Evolutionary conservation across 768 basidiomycete genomes (phyloP).

Genomic region (Scleroderma bovista): DNA sequence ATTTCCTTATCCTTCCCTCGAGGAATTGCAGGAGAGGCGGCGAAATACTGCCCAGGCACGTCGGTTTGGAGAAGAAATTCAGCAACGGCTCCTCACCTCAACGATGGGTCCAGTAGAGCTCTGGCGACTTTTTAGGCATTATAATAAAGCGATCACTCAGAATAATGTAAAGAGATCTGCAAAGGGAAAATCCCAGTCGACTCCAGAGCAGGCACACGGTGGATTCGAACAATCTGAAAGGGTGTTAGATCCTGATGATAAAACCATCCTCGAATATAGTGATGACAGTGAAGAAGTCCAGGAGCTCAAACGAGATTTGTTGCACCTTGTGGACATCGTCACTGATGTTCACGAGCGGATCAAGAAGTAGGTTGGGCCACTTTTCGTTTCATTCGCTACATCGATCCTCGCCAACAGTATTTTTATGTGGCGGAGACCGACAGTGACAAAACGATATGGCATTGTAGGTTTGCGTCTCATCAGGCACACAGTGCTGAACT

Average conservation of each 20-base stretch:
- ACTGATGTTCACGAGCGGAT: slow-evolving; percentile 61
- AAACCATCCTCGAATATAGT: slow-evolving; percentile 27
- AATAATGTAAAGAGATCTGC: slow-evolving; percentile 25
- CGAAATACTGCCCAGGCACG: slow-evolving; percentile 44
- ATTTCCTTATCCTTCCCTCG: slow-evolving; percentile 49
- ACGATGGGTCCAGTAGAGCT: slow-evolving; percentile 48
- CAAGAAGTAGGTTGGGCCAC: slow-evolving; percentile 44
- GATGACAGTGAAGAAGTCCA: slow-evolving; percentile 33
- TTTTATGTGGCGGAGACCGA: slow-evolving; percentile 61
- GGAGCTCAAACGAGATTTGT: slow-evolving; percentile 37
- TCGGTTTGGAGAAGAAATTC: slow-evolving; percentile 46
- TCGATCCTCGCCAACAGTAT: slow-evolving; percentile 34
- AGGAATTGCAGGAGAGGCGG: slow-evolving; percentile 49
- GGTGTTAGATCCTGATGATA: slow-evolving; percentile 5
- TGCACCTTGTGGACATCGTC: slow-evolving; percentile 41
- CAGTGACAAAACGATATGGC: slow-evolving; percentile 44
- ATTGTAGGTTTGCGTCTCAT: slow-evolving; percentile 31
- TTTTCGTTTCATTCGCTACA: not conserved
- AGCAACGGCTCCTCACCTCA: slow-evolving; percentile 39
- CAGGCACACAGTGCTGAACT: slow-evolving; percentile 1
- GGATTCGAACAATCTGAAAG: not conserved
- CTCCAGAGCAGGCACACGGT: not conserved
- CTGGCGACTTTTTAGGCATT: slow-evolving; percentile 46
- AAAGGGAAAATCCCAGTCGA: slow-evolving; percentile 5
- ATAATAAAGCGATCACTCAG: slow-evolving; percentile 32